phyloP scores from a whole-genome alignment of 352 stramenopile genomes.

The Phytophthora chlamydospora region DNA sequence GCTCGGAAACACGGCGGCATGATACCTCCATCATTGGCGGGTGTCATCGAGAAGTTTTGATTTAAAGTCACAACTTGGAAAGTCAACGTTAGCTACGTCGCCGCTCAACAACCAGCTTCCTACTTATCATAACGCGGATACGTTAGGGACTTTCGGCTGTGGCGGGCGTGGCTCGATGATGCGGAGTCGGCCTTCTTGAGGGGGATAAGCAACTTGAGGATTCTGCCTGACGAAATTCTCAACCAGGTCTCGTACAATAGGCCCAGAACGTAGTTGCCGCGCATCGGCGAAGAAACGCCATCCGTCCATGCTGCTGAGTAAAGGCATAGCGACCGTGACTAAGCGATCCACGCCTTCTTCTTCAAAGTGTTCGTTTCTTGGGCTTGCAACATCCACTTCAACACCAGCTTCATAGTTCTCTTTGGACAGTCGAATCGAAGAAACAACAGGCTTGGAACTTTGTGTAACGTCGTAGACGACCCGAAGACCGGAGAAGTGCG shows the following conservation, averaged over 20 bases:
- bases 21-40: background rate
- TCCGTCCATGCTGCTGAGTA: slow-evolving; percentile 31
- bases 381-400: background rate
- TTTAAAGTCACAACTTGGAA: too few relatives aligned
- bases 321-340: slow-evolving; percentile 40
- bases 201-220: slow-evolving; percentile 29
- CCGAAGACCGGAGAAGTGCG: slow-evolving; percentile 71
- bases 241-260: slow-evolving; percentile 43
- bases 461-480: slow-evolving; percentile 41
- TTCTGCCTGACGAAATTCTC: slow-evolving; percentile 33
- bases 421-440: slow-evolving; percentile 39
- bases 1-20: slow-evolving; percentile 15
- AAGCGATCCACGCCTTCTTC: slow-evolving; percentile 22
- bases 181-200: slow-evolving; percentile 29
- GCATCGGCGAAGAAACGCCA: slow-evolving; percentile 43
- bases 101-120: too few relatives aligned
- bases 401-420: slow-evolving; percentile 15
- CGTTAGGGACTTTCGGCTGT: slow-evolving; percentile 6
- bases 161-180: slow-evolving; percentile 16
- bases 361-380: background rate
- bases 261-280: slow-evolving; percentile 18
- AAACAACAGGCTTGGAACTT: slow-evolving; percentile 23
- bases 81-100: too few relatives aligned
- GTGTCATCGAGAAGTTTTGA: too few relatives aligned
- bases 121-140: slow-evolving; percentile 19